Conservation (phyloP, 1,139 yeast genomes). For the Zygoascus meyerae region DNA sequence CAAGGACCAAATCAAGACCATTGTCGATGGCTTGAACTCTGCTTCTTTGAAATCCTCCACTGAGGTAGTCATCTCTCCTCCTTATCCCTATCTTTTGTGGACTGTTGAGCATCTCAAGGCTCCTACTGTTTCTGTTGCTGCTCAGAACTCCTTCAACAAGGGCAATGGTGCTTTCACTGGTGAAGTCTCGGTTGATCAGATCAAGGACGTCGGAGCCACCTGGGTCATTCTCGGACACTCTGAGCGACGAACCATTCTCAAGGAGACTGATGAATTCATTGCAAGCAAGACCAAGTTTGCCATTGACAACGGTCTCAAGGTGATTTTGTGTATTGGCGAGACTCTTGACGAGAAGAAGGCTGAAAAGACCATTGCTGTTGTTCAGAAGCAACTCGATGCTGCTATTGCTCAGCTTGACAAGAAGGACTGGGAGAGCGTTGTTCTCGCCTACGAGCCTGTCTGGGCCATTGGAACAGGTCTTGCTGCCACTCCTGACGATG, state of each 20-base stretch:
- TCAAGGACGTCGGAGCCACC: slow-evolving; percentile 85
- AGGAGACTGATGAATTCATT: slow-evolving; percentile 84
- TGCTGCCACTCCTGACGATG: slow-evolving; percentile 98
- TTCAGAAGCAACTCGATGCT: slow-evolving; percentile 86
- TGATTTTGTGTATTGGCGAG: slow-evolving; percentile 96
- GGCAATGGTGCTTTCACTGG: slow-evolving; percentile 97
- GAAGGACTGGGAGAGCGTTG: slow-evolving; percentile 83
- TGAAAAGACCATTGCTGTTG: slow-evolving; percentile 77
- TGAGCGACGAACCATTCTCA: slow-evolving; percentile 92
- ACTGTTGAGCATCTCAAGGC: slow-evolving; percentile 67
- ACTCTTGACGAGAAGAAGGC: slow-evolving; percentile 92
- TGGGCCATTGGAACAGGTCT: slow-evolving; percentile 99
- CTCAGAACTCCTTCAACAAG: slow-evolving; percentile 86
- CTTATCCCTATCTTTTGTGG: slow-evolving; percentile 82
- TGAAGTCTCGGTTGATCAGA: slow-evolving; percentile 82
- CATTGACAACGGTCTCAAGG: slow-evolving; percentile 78
- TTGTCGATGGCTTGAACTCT: slow-evolving; percentile 75
- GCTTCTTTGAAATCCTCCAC: slow-evolving; percentile 68
- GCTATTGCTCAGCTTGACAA: slow-evolving; percentile 65
- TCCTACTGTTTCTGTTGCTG: slow-evolving; percentile 70
- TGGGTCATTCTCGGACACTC: slow-evolving; percentile 99
- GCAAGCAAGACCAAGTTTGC: slow-evolving; percentile 96
- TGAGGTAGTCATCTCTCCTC: slow-evolving; percentile 95
- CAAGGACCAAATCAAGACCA: slow-evolving; percentile 73
- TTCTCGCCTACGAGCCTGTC: slow-evolving; percentile 98